Evolutionary conservation across 805 yeast species (phyloP), one percentile per base, ranked within the genome.

Genomic region (Myxozyma vanderwaltii): DNA sequence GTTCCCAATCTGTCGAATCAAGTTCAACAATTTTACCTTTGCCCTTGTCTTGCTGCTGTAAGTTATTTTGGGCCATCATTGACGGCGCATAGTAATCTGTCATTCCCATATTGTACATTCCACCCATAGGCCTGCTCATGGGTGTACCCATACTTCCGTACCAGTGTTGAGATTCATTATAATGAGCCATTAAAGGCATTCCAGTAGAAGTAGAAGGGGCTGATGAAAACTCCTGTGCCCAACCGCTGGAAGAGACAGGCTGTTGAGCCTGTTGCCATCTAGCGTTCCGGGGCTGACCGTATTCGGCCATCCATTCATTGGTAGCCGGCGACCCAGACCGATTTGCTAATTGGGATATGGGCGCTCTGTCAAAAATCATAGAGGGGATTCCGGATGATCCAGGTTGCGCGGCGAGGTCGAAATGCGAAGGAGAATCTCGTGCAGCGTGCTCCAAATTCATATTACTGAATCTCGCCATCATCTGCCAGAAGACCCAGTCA

Each of bases 1-100:
- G 74, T 62, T 77, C 81, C 81, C 81, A 77, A 60, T 72, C 71
- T n/a, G 71, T 70, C 24, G 69, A 72, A 51, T 72, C 76, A 41
- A 73, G 71, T 62, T 74, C 74, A 8, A 69, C 72, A 1, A 75
- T 63, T 35, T 71, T 68, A 6, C 53, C 58, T 23, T 54, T 62
- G 2, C 65, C 67, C 31, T 59, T 58, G 36, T 50, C 47, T 26
- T 45, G 35, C n/a, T 31, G 49, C 23, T 29, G 26, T 7, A 36
- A 13, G 21, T 35, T 33, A 35, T 15, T 36, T n/a, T 13, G 33
- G 12, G 17, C 26, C 45, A 26, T 17, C 24, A 35, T 36, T 6
- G 46, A 45, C 51, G 35, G 21, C 12, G 45, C 27, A 13, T 35
- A n/a, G 23, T 19, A 13, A 15, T 29, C 24, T 55, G 49, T 58